phyloP scores from a whole-genome alignment of 176 grass and related monocot genomes.

The Tillandsia leiboldiana region DNA sequence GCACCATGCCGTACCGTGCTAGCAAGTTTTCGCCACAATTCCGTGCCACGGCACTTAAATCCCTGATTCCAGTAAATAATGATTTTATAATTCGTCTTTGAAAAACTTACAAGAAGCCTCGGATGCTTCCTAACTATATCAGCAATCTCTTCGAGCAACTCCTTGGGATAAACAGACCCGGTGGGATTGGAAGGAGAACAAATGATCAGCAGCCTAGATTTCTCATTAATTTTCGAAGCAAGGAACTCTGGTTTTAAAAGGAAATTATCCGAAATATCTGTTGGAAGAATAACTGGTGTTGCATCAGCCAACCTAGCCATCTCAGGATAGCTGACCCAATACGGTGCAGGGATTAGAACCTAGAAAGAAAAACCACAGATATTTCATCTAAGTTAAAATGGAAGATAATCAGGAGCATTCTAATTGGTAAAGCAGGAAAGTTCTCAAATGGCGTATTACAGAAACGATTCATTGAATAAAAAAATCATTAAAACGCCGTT shows the following conservation, averaged over 20 bases:
- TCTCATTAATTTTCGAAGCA: constrained; percentile 66
- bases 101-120: constrained; percentile 63
- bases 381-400: not conserved
- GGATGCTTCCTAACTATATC: constrained; percentile 77
- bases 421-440: too few relatives aligned
- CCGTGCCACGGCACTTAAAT: too few relatives aligned
- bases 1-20: too few relatives aligned
- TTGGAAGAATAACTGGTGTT: constrained; percentile 67
- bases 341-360: constrained; percentile 90
- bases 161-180: constrained; percentile 84
- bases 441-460: too few relatives aligned
- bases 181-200: constrained; percentile 98
- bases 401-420: not conserved
- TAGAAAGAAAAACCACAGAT: constrained; percentile 9
- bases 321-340: constrained; percentile 92
- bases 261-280: constrained; percentile 76
- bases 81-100: too few relatives aligned
- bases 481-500: too few relatives aligned
- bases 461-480: too few relatives aligned
- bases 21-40: too few relatives aligned
- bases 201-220: constrained; percentile 75
- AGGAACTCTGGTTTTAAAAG: constrained; percentile 58
- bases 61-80: not conserved
- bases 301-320: constrained; percentile 86
- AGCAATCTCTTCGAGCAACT: constrained; percentile 79